A percentile compares a stretch with the other conserved stretches of the same genome.
phyloP scores from a whole-genome alignment of 352 stramenopile species.

The Globisporangium ultimum region DNA sequence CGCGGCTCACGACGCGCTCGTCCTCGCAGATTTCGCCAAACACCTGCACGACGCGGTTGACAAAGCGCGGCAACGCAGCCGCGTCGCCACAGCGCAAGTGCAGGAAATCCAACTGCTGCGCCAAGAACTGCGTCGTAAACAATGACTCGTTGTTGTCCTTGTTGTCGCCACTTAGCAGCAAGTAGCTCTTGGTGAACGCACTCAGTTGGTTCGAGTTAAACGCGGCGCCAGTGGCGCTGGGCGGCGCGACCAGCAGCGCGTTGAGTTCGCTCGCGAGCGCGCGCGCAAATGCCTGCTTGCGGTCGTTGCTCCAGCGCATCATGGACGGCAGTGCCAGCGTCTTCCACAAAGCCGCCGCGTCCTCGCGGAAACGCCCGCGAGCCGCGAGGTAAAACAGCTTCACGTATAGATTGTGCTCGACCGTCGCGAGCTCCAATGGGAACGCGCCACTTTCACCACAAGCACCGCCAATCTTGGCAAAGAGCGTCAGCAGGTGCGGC shows the following conservation, averaged over 20 bases:
- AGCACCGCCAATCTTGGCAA: slow-evolving; percentile 32
- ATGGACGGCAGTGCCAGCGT: slow-evolving; percentile 30
- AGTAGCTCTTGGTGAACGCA: slow-evolving; percentile 47
- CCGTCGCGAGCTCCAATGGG: slow-evolving; percentile 45
- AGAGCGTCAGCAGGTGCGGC: slow-evolving; percentile 52
- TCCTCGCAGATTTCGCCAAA: slow-evolving; percentile 62
- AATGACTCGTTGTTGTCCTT: slow-evolving; percentile 4
- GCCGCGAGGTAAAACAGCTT: slow-evolving; percentile 60
- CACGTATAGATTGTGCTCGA: slow-evolving; percentile 51
- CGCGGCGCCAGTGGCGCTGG: slow-evolving; percentile 12
- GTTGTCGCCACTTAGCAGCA: slow-evolving; percentile 33
- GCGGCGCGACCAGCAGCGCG: slow-evolving; percentile 32
- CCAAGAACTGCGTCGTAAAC: slow-evolving; percentile 24
- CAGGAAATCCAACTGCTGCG: slow-evolving; percentile 49
- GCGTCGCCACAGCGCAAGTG: slow-evolving; percentile 33
- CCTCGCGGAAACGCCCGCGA: slow-evolving; percentile 40
- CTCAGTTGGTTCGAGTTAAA: slow-evolving; percentile 54
- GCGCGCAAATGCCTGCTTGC: slow-evolving; percentile 36
- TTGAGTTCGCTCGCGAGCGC: slow-evolving; percentile 55
- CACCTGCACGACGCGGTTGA: slow-evolving; percentile 45
- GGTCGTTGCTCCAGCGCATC: slow-evolving; percentile 35
- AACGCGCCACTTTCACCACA: slow-evolving; percentile 14
- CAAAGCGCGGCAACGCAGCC: slow-evolving; percentile 25
- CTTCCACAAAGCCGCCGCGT: slow-evolving; percentile 51
- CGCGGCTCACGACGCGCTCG: slow-evolving; percentile 26